Evolutionary conservation across 1,284 basidiomycete genomes (phyloP).

Genomic region (Ustilago crameri): DNA sequence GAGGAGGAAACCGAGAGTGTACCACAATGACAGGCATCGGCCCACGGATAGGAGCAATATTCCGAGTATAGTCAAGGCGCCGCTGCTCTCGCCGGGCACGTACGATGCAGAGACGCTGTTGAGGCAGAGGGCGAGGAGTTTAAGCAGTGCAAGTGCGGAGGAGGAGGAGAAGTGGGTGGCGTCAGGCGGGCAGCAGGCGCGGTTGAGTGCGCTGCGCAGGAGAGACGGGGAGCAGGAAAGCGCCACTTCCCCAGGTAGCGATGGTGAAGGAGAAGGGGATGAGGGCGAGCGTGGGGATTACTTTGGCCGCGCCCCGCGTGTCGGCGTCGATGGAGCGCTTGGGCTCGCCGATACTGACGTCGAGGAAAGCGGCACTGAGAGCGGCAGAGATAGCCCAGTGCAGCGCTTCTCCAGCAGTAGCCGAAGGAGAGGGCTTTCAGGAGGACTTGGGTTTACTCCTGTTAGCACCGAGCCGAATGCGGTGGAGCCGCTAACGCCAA

Average conservation of each 20-base stretch:
- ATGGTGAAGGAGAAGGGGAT: constrained; percentile 7
- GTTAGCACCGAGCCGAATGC: constrained; percentile 13
- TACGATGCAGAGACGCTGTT: constrained; percentile 62
- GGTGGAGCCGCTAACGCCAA: constrained; percentile 1
- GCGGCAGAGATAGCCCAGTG: constrained; percentile 45
- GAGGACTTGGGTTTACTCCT: constrained; percentile 46
- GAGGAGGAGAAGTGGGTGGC: constrained; percentile 51
- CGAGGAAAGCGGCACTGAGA: constrained; percentile 56
- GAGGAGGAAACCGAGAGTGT: constrained; percentile 21
- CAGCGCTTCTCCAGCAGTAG: constrained; percentile 12
- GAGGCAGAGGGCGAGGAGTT: constrained; percentile 52
- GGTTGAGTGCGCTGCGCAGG: constrained; percentile 6
- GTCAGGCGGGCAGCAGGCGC: constrained; percentile 48
- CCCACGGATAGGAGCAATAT: constrained; percentile 43
- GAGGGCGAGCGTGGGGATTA: constrained; percentile 28
- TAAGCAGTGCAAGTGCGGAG: constrained; percentile 45
- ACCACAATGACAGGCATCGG: constrained; percentile 32
- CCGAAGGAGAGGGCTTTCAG: constrained; percentile 26
- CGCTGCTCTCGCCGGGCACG: constrained; percentile 52
- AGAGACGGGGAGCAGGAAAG: constrained; percentile 8
- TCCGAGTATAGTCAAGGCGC: constrained; percentile 47
- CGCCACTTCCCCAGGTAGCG: constrained; percentile 6
- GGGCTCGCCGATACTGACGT: constrained; percentile 54
- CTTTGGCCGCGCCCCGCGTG: constrained; percentile 38
- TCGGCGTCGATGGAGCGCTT: constrained; percentile 58